Conservation (phyloP, 164 flowering plant species). For the Chimonanthus praecox region DNA sequence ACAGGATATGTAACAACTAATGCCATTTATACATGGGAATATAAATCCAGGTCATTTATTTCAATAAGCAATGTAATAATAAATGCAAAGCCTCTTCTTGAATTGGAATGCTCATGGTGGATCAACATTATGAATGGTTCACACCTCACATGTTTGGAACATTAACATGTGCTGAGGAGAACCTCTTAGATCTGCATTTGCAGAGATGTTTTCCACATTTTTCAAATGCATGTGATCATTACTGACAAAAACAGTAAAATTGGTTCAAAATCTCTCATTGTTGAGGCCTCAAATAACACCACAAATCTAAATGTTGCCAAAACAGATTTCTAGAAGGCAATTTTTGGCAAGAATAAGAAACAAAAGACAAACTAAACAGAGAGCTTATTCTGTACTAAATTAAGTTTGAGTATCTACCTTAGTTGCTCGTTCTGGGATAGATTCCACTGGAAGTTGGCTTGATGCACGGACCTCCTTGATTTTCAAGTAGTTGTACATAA, state of each 20-base stretch:
- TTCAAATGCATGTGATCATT: no score
- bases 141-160: no score
- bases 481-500: slow-evolving; percentile 94
- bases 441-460: slow-evolving; percentile 47
- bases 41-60: not conserved
- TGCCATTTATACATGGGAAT: not conserved
- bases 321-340: not conserved
- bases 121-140: not conserved
- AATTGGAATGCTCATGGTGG: not conserved
- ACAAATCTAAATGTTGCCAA: not conserved
- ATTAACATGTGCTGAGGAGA: not conserved
- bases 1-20: not conserved
- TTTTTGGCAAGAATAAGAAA: not conserved
- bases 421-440: slow-evolving; percentile 45
- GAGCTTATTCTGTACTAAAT: not conserved
- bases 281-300: not conserved
- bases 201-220: not conserved
- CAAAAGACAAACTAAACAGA: not conserved
- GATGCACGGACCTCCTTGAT: slow-evolving; percentile 78
- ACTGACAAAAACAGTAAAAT: not conserved
- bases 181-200: not conserved
- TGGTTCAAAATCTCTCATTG: not conserved
- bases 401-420: slow-evolving; percentile 35
- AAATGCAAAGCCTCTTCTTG: not conserved
- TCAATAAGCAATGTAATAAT: not conserved